Evolutionary conservation across 2,329 filamentous ascomycete genomes (phyloP), one percentile per base, ranked within the genome.

Genomic region (Trichoderma atrobrunneum): DNA sequence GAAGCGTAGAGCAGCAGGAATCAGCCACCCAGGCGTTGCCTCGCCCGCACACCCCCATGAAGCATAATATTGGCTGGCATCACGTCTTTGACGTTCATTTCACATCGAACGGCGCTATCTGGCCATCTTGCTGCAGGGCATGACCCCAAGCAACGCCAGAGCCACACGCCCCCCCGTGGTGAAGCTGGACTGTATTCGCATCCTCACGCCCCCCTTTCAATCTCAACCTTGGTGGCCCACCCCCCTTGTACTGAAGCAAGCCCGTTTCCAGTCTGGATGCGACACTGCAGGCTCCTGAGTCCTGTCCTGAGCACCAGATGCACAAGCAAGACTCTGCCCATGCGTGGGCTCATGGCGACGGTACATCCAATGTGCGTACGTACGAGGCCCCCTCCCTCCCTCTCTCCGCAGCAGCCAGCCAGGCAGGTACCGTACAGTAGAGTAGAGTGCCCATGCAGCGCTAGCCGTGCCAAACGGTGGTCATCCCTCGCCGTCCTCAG

Each of bases 81-180:
- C 59, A 24, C 28, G 56, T 28, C 56, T n/a, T 59, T 34, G 57
- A 69, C 34, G 66, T 48, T 61, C 54, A 48, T 48, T 57, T 67
- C 65, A 68, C 57, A 32, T 71, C 16, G 64, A 74, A 74, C 18
- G 57, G 28, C 30, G 30, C 30, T 60, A 60, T 60, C 57, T 60
- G 57, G 57, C 18, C 57, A 60, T 60, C 28, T 60, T 32, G 39
- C 76, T 79, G 77, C 77, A 79, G 78, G 78, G 77, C 76, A 79
- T 79, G 71, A 60, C 57, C 57, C 57, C 60, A 43, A 62, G 24
- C 34, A 62, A 21, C n/a, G 18, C 26, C 28, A 57, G 54, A 30
- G 18, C 54, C 14, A 30, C 54, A 57, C 30, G 43, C 59, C 30
- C 59, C 59, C 59, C 59, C 30, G 48, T 64, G 61, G 61, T 28